Evolutionary conservation across 108 stramenopile genomes (phyloP).

Genomic region (Schizochytrium sp.): DNA sequence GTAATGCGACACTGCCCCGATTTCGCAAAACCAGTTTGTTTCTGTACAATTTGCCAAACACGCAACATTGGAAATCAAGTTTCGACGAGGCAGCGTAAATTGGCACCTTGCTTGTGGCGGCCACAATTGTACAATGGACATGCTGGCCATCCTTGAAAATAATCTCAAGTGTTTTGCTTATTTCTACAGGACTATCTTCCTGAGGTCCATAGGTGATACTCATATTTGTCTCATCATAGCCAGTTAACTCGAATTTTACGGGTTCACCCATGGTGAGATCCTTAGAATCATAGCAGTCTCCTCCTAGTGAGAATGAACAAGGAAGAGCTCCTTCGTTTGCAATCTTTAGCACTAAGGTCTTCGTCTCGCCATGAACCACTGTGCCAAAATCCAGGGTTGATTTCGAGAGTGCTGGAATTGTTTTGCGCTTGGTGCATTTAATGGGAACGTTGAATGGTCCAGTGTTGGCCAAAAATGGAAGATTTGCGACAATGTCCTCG

Average conservation of each 20-base stretch:
- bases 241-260: neutral
- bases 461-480: constrained; percentile 71
- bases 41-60: constrained; percentile 74
- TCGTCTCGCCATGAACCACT: constrained; percentile 72
- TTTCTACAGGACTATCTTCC: neutral
- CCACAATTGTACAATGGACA: constrained; percentile 52
- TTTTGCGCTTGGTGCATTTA: constrained; percentile 66
- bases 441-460: constrained; percentile 75
- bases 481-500: constrained; percentile 70
- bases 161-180: neutral
- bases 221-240: constrained; percentile 68
- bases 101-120: constrained; percentile 65
- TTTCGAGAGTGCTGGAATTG: constrained; percentile 62
- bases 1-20: constrained; percentile 74
- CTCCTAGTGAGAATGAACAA: constrained; percentile 62
- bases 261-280: constrained; percentile 61
- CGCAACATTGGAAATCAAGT: constrained; percentile 72
- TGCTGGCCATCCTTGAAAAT: constrained; percentile 54
- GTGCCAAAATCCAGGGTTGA: constrained; percentile 65
- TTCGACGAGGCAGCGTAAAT: constrained; percentile 67
- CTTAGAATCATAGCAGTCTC: constrained; percentile 13
- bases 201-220: constrained; percentile 71
- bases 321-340: constrained; percentile 71
- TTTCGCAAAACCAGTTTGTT: constrained; percentile 73
- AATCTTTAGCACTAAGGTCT: constrained; percentile 63